These are phyloP conservation scores for Metarhizium rileyi DNA, from an alignment of 2,329 filamentous ascomycete species.

Conservation along the genomic window DNA sequence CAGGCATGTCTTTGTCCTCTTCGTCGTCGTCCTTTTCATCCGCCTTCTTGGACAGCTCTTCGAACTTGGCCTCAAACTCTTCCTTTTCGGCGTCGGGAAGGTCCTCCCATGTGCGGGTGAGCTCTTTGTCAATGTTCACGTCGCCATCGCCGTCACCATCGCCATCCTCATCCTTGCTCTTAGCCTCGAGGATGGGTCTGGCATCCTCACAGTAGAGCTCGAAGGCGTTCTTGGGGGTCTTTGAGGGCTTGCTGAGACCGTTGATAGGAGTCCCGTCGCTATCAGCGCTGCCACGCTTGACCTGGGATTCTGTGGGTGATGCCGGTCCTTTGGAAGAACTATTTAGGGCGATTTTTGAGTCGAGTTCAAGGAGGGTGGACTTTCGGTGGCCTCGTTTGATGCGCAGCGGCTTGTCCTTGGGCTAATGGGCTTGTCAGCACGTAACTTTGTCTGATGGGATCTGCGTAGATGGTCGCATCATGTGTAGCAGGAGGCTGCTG, in stretches of 20 bases:
- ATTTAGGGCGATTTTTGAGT: slow-evolving; percentile 28
- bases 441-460: background rate
- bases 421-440: slow-evolving; percentile 38
- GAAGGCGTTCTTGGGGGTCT: slow-evolving; percentile 38
- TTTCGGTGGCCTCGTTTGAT: slow-evolving; percentile 65
- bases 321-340: slow-evolving; percentile 36
- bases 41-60: slow-evolving; percentile 16
- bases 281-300: slow-evolving; percentile 14
- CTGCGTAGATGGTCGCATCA: background rate
- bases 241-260: slow-evolving; percentile 29
- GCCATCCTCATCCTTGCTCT: slow-evolving; percentile 29
- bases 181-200: slow-evolving; percentile 33
- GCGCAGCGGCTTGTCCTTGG: slow-evolving; percentile 67
- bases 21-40: slow-evolving; percentile 18
- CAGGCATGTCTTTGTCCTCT: slow-evolving; percentile 9
- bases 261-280: slow-evolving; percentile 22
- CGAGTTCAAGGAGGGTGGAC: slow-evolving; percentile 37
- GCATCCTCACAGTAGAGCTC: slow-evolving; percentile 45
- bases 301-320: slow-evolving; percentile 30
- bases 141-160: slow-evolving; percentile 17
- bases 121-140: slow-evolving; percentile 40
- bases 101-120: slow-evolving; percentile 45
- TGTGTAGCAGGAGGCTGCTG: background rate
- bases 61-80: slow-evolving; percentile 32
- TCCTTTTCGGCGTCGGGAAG: slow-evolving; percentile 39